Base-by-base conservation (phyloP, 2,329 filamentous ascomycete species). In the Erysiphe neolycopersici region DNA sequence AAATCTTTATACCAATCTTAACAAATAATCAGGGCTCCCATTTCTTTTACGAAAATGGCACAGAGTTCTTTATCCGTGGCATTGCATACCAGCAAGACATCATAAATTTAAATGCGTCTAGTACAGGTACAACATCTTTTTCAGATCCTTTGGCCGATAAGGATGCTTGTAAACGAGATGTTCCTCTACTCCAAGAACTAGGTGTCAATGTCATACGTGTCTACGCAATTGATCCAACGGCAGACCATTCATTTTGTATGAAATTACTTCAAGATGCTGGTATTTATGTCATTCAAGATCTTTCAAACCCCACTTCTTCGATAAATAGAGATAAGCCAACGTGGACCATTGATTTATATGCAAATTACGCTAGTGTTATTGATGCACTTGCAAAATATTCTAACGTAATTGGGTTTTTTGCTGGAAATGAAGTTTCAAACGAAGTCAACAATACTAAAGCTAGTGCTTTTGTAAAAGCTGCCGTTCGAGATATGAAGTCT, bases 351-450 rank as follows among this genome's bases (percentile, higher is more conserved):
- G 69, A 70, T 12, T 69, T 94, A 41, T 92, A 76, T 64, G 59
- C 67, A 32, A 81, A 83, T 50, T 98, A 95, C 68, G 80, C 76
- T 46, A 63, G 64, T 30, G 89, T 98, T 47, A 65, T 98, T 47
- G 85, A 95, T 58, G 68, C 71, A 49, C 66, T 98, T 55, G 67
- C 70, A 53, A 68, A 80, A 58, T 95, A 92, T 69, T 69, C 72
- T 61, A 98, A 98, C 64, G 76, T 82, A 43, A 75, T 98, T 50
- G 89, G 89, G 55, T 98, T 95, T 76, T 95, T 98, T 60, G 87
- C 85, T 52, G 89, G 89, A 59, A 98, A 98, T 64, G 89, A 98
- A 65, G 89, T 98, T 48, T 78, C 83, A 54, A 92, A 94, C 68
- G 71, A 76, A 55, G 67, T 68, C 52, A 85, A 77, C 69, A 94